Percentiles rank a stretch among this genome's conserved stretches.
These are phyloP conservation scores for Cladosporium sp. DNA, from an alignment of 2,329 filamentous ascomycete genomes.

Conservation along the genomic window DNA sequence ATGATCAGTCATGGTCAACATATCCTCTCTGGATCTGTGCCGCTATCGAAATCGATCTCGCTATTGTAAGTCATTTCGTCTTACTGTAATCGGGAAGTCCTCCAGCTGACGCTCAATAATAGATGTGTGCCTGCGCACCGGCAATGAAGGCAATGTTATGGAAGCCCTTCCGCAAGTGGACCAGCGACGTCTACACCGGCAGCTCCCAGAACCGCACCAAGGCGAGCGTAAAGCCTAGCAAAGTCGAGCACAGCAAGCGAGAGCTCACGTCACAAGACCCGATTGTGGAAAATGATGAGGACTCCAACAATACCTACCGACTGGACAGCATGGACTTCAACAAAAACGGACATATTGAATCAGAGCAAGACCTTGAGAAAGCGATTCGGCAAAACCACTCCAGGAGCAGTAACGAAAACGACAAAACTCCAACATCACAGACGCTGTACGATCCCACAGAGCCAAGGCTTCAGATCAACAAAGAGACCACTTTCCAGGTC, in stretches of 20 bases:
- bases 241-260: not conserved
- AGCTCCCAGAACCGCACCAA: not conserved
- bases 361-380: not conserved
- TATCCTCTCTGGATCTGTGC: slow-evolving; percentile 46
- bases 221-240: not conserved
- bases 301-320: not conserved
- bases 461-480: not conserved
- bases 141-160: slow-evolving; percentile 31
- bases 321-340: not conserved
- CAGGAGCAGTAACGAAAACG: not conserved
- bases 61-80: slow-evolving; percentile 42
- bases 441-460: not conserved
- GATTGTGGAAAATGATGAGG: not conserved
- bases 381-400: not conserved
- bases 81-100: no score
- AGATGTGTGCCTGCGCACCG: slow-evolving; percentile 36
- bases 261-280: slow-evolving; percentile 3
- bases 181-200: not conserved
- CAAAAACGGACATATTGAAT: not conserved
- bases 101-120: no score
- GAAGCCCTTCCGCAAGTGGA: slow-evolving; percentile 1
- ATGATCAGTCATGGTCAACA: slow-evolving; percentile 43
- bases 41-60: slow-evolving; percentile 44
- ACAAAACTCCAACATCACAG: not conserved
- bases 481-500: not conserved